A percentile compares a stretch with the other conserved stretches of the same genome.
These are phyloP conservation scores for Alternaria dauci DNA, from an alignment of 2,329 filamentous ascomycete species.

Conservation along the genomic window DNA sequence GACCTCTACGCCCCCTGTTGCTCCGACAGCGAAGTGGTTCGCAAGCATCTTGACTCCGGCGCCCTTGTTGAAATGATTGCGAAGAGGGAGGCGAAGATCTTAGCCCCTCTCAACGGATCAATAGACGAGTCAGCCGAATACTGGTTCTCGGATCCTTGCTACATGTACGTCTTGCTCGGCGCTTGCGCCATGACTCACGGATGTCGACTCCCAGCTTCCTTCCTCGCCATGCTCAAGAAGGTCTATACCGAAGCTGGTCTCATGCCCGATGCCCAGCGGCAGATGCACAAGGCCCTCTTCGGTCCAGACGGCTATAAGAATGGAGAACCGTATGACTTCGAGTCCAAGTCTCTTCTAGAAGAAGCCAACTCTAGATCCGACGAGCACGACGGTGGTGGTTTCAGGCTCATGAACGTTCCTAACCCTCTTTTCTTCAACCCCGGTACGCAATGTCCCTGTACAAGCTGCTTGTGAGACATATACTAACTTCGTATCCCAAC, in stretches of 20 bases:
- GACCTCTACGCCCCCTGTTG: conserved; percentile 13
- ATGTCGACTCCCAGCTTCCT: conserved; percentile 21
- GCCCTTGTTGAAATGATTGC: conserved; percentile 22
- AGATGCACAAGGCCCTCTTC: conserved; percentile 32
- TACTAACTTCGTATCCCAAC: background rate
- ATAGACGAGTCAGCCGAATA: too few species aligned
- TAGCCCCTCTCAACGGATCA: too few species aligned
- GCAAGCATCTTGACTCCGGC: conserved; percentile 29
- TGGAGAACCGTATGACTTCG: conserved; percentile 30
- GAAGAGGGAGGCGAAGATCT: conserved; percentile 16
- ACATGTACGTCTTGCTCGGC: conserved; percentile 28
- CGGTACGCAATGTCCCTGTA: background rate
- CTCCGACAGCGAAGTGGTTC: conserved; percentile 26
- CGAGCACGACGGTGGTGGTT: conserved; percentile 5
- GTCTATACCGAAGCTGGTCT: conserved; percentile 27
- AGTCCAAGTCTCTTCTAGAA: conserved; percentile 25
- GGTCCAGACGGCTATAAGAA: conserved; percentile 25
- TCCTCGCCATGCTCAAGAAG: conserved; percentile 25
- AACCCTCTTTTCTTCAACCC: conserved; percentile 25
- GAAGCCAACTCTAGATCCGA: conserved; percentile 10
- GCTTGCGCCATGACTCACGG: conserved; percentile 32
- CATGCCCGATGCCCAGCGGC: conserved; percentile 23
- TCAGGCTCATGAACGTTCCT: conserved; percentile 21
- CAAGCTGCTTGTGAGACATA: background rate
- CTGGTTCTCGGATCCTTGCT: conserved; percentile 22